phyloP scores from a whole-genome alignment of 75 land plant species.

The Gnetum montanum region DNA sequence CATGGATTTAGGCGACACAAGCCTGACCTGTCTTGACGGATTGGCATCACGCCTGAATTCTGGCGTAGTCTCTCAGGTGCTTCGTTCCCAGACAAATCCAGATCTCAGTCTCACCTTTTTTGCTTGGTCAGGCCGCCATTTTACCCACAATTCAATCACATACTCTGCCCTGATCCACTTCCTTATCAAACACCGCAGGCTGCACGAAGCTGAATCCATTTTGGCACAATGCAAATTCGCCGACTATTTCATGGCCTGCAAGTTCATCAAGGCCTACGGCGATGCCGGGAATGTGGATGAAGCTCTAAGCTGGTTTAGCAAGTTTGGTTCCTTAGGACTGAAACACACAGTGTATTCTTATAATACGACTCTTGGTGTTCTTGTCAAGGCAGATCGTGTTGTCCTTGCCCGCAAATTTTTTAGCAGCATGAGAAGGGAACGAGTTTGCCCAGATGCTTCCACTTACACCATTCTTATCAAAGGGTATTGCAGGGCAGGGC shows the following conservation, averaged over 20 bases:
- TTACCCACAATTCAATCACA: neutral
- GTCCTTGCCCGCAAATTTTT: neutral
- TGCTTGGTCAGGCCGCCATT: conserved; percentile 12
- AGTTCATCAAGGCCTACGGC: conserved; percentile 13
- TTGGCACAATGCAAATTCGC: neutral
- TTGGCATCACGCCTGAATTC: conserved; percentile 5
- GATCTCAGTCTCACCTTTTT: conserved; percentile 19
- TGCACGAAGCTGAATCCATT: conserved; percentile 8
- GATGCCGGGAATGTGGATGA: conserved; percentile 9
- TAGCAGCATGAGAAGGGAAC: neutral
- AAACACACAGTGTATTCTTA: conserved; percentile 3
- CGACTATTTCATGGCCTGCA: conserved; percentile 6
- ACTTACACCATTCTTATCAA: conserved; percentile 23
- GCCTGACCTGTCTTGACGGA: neutral
- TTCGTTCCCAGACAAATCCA: conserved; percentile 8
- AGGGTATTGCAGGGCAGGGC: conserved; percentile 7
- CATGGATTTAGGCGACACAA: neutral
- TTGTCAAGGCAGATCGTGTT: conserved; percentile 1
- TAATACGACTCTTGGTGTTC: conserved; percentile 8
- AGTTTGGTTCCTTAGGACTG: neutral
- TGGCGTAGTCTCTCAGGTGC: conserved; percentile 7
- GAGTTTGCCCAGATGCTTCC: conserved; percentile 11
- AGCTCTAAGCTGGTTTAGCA: conserved; percentile 11
- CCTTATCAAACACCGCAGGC: conserved; percentile 8
- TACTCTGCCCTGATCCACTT: conserved; percentile 5